Conservation (phyloP, 768 basidiomycete species). For the Trichaptum fuscoviolaceum region DNA sequence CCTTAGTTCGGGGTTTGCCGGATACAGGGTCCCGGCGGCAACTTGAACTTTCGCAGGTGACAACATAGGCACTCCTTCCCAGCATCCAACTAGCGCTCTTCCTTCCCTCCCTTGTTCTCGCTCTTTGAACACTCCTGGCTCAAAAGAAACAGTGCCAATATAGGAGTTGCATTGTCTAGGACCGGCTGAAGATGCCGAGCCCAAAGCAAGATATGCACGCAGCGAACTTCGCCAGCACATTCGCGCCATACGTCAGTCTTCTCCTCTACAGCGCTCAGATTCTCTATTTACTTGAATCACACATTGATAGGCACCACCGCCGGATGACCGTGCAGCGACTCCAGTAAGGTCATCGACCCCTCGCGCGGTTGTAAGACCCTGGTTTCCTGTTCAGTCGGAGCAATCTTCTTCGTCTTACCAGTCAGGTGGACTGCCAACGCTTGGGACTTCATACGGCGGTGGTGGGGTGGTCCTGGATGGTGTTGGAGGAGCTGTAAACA, state of each 20-base stretch:
- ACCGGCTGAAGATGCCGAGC: neutral
- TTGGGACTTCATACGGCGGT: constrained; percentile 38
- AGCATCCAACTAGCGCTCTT: neutral
- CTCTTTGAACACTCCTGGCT: neutral
- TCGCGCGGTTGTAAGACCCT: constrained; percentile 32
- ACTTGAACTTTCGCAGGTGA: neutral
- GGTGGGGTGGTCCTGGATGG: neutral
- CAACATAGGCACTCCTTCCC: neutral
- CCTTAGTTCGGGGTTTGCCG: neutral
- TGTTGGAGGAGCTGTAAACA: constrained; percentile 18
- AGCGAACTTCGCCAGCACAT: constrained; percentile 44
- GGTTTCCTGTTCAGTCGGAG: constrained; percentile 41
- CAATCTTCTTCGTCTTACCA: constrained; percentile 52
- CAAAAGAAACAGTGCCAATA: neutral
- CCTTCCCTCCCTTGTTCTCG: neutral
- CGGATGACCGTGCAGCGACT: constrained; percentile 41
- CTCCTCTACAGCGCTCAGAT: neutral
- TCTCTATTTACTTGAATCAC: constrained; percentile 9
- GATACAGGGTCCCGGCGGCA: too few species aligned
- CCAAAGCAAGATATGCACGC: constrained; percentile 9
- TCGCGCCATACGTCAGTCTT: constrained; percentile 53
- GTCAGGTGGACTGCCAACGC: constrained; percentile 60
- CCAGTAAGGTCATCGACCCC: constrained; percentile 22
- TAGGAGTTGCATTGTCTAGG: neutral
- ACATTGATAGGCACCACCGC: constrained; percentile 44